Percentiles rank a stretch among this genome's conserved stretches.
These are phyloP conservation scores for Mayamaea pseudoterrestris DNA, from an alignment of 108 stramenopile species.

Conservation along the genomic window DNA sequence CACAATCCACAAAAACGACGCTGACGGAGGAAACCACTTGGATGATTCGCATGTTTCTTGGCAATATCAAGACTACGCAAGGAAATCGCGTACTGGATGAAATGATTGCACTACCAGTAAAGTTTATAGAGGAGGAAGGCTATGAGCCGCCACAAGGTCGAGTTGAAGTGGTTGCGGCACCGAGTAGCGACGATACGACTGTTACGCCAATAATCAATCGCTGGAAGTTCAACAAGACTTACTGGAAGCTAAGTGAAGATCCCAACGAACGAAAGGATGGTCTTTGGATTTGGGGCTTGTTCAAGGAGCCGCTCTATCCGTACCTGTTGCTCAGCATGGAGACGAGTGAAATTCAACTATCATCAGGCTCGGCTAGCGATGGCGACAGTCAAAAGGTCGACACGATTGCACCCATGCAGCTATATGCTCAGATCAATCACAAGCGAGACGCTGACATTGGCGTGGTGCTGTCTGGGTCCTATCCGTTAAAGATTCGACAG, in stretches of 20 bases:
- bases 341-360: conserved; percentile 43
- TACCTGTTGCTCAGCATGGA: conserved; percentile 73
- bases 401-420: conserved; percentile 45
- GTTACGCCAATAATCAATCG: neutral
- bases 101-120: conserved; percentile 39
- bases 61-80: conserved; percentile 44
- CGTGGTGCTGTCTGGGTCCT: conserved; percentile 17
- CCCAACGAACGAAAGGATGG: conserved; percentile 79
- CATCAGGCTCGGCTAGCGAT: conserved; percentile 7
- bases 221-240: conserved; percentile 33
- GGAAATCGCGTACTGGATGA: conserved; percentile 40
- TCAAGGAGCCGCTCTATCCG: conserved; percentile 84
- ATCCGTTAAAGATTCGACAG: conserved; percentile 31
- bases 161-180: conserved; percentile 14
- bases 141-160: conserved; percentile 77
- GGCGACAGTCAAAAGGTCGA: conserved; percentile 20
- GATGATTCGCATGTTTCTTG: conserved; percentile 50
- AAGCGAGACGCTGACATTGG: conserved; percentile 31
- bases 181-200: conserved; percentile 5
- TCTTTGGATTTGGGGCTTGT: conserved; percentile 86
- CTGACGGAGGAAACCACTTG: conserved; percentile 70
- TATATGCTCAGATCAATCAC: conserved; percentile 68
- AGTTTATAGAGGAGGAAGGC: conserved; percentile 75
- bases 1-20: conserved; percentile 33
- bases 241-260: conserved; percentile 78